Evolutionary conservation across 2,329 filamentous ascomycete genomes (phyloP).

Genomic region (Leptographium lundbergii): DNA sequence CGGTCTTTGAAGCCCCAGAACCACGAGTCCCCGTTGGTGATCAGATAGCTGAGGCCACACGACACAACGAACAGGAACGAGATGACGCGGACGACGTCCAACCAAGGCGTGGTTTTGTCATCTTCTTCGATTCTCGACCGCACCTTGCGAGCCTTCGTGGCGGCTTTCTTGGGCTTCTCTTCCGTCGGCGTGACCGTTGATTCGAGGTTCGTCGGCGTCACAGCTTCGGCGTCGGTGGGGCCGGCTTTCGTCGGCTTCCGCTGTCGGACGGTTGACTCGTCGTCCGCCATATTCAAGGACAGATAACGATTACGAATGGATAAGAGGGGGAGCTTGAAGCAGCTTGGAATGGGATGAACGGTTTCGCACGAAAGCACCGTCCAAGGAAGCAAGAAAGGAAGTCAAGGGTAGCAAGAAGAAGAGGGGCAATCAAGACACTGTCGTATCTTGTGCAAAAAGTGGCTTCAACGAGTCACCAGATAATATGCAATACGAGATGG

Average conservation of each 20-base stretch:
- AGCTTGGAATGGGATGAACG: neutral
- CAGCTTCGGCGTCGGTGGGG: neutral
- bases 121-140: constrained; percentile 41
- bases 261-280: constrained; percentile 1
- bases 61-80: constrained; percentile 54
- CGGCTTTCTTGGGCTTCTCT: constrained; percentile 15
- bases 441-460: neutral
- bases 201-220: neutral
- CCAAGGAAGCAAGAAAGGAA: neutral
- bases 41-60: constrained; percentile 61
- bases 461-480: neutral
- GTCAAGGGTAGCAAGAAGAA: neutral
- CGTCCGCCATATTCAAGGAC: neutral
- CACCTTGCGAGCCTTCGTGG: constrained; percentile 10
- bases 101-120: constrained; percentile 39
- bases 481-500: neutral
- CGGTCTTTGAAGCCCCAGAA: constrained; percentile 52
- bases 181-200: neutral
- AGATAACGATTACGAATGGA: neutral
- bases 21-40: constrained; percentile 56
- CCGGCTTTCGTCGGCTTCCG: constrained; percentile 1
- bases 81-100: constrained; percentile 59
- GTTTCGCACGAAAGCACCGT: neutral
- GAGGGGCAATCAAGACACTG: neutral
- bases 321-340: neutral